Evolutionary conservation across 225 moss, liverwort and hornwort genomes (phyloP).

Genomic region (Physcomitrium patens): DNA sequence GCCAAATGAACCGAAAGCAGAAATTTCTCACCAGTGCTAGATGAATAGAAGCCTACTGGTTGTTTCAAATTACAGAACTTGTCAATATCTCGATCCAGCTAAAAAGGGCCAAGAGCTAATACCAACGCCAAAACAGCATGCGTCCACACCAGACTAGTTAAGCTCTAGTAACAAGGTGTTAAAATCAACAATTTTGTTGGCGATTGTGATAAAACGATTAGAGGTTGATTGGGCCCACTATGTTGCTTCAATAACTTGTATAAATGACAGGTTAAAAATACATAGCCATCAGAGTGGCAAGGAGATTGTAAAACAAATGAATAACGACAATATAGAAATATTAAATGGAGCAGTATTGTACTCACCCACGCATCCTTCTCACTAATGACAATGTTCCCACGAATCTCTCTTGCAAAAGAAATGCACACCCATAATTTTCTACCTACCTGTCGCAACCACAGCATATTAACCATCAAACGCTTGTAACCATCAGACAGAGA

Average conservation of each 20-base stretch:
- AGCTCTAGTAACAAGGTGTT: no score
- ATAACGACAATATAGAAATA: background rate
- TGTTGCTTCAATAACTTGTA: background rate
- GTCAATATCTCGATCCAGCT: background rate
- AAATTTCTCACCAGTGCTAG: slow-evolving; percentile 6
- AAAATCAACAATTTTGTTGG: no score
- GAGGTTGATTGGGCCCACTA: no score
- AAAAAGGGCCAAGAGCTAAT: background rate
- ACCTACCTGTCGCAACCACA: slow-evolving; percentile 43
- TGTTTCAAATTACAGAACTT: slow-evolving; percentile 3
- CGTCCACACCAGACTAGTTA: background rate
- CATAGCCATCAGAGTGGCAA: background rate
- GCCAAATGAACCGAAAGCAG: background rate
- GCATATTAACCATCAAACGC: background rate
- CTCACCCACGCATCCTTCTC: slow-evolving; percentile 59
- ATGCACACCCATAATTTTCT: slow-evolving; percentile 43
- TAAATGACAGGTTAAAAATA: background rate
- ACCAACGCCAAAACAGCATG: background rate
- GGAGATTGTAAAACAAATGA: background rate
- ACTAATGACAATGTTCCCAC: slow-evolving; percentile 44
- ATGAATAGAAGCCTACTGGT: background rate
- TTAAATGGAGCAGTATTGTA: background rate
- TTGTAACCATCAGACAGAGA: slow-evolving; percentile 12
- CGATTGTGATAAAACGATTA: no score
- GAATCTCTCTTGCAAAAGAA: slow-evolving; percentile 30